Percentiles rank a stretch among this genome's conserved stretches.
These are phyloP conservation scores for Veloboletus limbatus DNA, from an alignment of 1,284 basidiomycete species.

Conservation along the genomic window DNA sequence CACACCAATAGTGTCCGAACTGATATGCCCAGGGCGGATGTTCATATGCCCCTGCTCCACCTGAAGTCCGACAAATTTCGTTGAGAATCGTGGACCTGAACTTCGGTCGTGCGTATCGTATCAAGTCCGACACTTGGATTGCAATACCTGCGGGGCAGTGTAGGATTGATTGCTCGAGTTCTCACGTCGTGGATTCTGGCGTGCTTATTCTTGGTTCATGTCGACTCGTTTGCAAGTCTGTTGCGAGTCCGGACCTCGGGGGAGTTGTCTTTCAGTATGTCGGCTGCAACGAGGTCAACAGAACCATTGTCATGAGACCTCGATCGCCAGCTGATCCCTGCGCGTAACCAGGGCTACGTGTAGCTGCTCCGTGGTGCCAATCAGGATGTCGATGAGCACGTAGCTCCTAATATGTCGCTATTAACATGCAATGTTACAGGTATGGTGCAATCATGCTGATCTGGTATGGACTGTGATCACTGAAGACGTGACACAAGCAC, in stretches of 20 bases:
- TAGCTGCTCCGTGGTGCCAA: background rate
- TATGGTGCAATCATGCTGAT: slow-evolving; percentile 29
- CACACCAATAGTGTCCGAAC: background rate
- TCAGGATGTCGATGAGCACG: slow-evolving; percentile 10
- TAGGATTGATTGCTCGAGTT: background rate
- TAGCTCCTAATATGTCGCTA: slow-evolving; percentile 13
- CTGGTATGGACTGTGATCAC: slow-evolving; percentile 1
- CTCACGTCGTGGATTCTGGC: background rate
- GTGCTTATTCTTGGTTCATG: background rate
- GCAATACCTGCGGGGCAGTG: background rate
- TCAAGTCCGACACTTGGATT: background rate
- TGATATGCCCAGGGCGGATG: slow-evolving; percentile 1
- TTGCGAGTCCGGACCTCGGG: background rate
- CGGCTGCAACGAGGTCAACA: background rate
- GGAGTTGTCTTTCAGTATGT: background rate
- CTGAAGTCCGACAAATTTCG: background rate
- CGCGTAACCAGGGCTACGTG: background rate
- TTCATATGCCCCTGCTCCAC: background rate
- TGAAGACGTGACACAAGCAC: slow-evolving; percentile 1
- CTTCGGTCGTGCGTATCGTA: background rate
- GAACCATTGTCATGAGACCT: slow-evolving; percentile 1
- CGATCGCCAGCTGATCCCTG: background rate
- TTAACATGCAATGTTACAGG: slow-evolving; percentile 28
- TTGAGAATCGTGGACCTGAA: background rate
- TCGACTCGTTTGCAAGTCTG: background rate